Percentiles rank a stretch among this genome's conserved stretches.
phyloP scores from a whole-genome alignment of 2,329 filamentous ascomycete genomes.

The Lasiodiplodia citricola region DNA sequence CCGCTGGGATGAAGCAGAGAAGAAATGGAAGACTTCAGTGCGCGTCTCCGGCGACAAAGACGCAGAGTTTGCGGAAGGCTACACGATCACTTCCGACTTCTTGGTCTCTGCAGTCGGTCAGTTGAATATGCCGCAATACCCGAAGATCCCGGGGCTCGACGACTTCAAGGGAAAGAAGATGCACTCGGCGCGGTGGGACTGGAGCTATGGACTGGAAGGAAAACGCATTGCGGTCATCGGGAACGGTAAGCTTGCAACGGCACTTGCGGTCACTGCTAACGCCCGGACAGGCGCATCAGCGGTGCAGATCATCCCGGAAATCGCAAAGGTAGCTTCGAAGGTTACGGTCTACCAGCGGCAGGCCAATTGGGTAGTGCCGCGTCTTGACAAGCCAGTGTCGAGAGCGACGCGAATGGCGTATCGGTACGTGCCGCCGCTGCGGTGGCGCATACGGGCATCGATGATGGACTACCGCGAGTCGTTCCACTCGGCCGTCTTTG shows the following conservation, averaged over 20 bases:
- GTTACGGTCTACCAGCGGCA: constrained; percentile 63
- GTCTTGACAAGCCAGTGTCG: constrained; percentile 55
- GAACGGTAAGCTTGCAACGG: constrained; percentile 45
- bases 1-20: constrained; percentile 59
- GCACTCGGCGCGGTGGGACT: constrained; percentile 66
- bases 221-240: constrained; percentile 66
- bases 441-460: constrained; percentile 55
- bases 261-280: constrained; percentile 34
- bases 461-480: constrained; percentile 63
- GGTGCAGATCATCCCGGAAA: constrained; percentile 63
- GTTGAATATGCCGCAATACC: constrained; percentile 60
- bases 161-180: constrained; percentile 59
- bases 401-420: constrained; percentile 50
- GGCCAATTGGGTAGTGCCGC: constrained; percentile 64
- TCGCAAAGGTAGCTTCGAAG: constrained; percentile 56
- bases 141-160: constrained; percentile 55
- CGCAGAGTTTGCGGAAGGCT: constrained; percentile 57
- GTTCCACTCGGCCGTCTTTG: constrained; percentile 52
- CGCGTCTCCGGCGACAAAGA: constrained; percentile 59
- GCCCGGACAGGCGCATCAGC: constrained; percentile 54
- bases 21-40: constrained; percentile 59
- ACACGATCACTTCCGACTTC: constrained; percentile 62
- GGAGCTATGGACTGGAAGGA: constrained; percentile 59
- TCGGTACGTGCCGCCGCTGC: constrained; percentile 57
- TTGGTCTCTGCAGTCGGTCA: constrained; percentile 65